Evolutionary conservation across 2,329 filamentous ascomycete species (phyloP).

Genomic region (Beauveria brongniartii): DNA sequence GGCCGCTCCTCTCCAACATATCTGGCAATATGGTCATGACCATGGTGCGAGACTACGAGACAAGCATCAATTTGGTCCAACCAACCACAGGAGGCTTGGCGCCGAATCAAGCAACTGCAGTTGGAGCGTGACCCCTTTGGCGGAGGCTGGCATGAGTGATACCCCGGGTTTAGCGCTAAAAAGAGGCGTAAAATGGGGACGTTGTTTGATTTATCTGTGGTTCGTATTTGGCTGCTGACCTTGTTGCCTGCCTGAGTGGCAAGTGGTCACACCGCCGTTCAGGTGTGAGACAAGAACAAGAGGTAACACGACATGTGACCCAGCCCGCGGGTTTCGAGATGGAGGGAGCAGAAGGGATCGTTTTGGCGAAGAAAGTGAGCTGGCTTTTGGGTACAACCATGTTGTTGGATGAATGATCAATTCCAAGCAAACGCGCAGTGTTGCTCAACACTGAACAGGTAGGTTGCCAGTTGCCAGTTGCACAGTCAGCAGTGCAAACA

Average conservation of each 20-base stretch:
- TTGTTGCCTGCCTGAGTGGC: not conserved
- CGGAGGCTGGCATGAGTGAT: not conserved
- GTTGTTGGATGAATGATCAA: no score
- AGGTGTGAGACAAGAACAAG: not conserved
- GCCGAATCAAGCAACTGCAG: constrained; percentile 6
- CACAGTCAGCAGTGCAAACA: not conserved
- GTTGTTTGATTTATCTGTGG: not conserved
- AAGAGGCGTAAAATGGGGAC: constrained; percentile 8
- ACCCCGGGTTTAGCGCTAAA: not conserved
- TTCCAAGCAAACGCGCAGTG: no score
- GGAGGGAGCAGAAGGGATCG: not conserved
- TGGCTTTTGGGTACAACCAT: not conserved
- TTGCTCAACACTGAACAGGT: no score
- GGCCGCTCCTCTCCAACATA: not conserved
- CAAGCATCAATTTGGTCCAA: not conserved
- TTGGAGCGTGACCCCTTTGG: not conserved
- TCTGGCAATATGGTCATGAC: not conserved
- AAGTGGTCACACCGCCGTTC: constrained; percentile 3
- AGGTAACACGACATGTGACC: not conserved
- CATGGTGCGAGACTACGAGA: not conserved
- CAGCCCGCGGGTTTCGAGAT: not conserved
- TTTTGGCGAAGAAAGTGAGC: not conserved
- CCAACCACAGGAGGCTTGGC: constrained; percentile 5
- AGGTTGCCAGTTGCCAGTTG: not conserved
- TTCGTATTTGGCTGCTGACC: constrained; percentile 2